Base-by-base conservation (phyloP, 2,329 filamentous ascomycete genomes). In the Neonectria faginata region DNA sequence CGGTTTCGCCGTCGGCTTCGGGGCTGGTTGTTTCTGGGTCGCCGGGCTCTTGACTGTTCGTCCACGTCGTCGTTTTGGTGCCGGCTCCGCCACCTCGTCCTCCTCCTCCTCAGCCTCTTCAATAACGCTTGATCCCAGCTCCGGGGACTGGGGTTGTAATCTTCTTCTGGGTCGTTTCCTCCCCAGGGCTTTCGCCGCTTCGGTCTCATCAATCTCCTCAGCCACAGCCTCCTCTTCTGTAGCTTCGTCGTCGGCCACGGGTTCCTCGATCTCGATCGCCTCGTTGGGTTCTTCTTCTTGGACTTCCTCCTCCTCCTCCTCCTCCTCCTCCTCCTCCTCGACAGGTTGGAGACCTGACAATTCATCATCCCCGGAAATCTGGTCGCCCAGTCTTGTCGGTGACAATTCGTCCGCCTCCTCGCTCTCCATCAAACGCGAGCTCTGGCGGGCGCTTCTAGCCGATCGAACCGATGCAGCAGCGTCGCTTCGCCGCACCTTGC, bases 161-260 rank as follows among this genome's bases (percentile, higher is more conserved):
- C 79, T 81, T 14, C 72, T 69, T 45, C 82, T 79, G 2, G 76
- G 77, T 1, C 83, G 81, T 67, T 85, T 86, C 56, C 74, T 78
- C 7, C 82, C 79, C 8, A 85, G 71, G 0, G 62, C 62, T 68
- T 58, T 73, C 70, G 84, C 84, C 4, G 82, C 81, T 67, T 85
- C 82, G 5, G 72, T 65, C 2, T 75, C 80, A 41, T 78, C 74
- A 16, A 86, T 79, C 51, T 84, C 82, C 54, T 85, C 79, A 1
- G 82, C 84, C 52, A 66, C 62, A 5, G 64, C 60, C 6, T 75
- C 72, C 11, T 70, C 72, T 5, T 69, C 70, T 20, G 52, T 68
- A 2, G 65, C 67, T 29, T 71, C 69, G 5, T 67, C 63, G n/a
- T 66, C 70, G 41, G 48, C 71, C 14, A 60, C 55, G 41, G 74